Evolutionary conservation across 768 basidiomycete genomes (phyloP).

Genomic region (Glaciozyma martinii): DNA sequence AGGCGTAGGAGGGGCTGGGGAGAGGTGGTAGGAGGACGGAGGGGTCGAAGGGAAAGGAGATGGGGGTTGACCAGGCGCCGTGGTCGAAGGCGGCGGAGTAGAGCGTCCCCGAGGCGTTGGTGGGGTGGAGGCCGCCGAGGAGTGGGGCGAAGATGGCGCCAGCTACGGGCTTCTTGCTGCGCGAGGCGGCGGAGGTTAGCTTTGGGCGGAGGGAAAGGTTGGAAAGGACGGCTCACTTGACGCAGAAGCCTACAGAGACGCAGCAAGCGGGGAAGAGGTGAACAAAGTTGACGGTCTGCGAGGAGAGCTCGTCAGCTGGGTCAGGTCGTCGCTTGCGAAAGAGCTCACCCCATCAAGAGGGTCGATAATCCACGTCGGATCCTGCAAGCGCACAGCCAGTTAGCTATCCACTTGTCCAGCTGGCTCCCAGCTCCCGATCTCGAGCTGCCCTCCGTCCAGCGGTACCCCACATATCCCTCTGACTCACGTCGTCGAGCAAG

Average conservation of each 20-base stretch:
- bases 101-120: constrained; percentile 28
- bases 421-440: neutral
- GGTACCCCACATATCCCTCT: neutral
- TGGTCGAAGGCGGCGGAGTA: constrained; percentile 26
- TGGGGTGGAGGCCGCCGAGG: constrained; percentile 28
- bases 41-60: constrained; percentile 24
- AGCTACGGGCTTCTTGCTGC: constrained; percentile 31
- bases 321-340: no score
- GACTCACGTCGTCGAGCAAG: constrained; percentile 27
- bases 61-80: constrained; percentile 32
- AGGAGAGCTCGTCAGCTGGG: neutral
- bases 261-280: constrained; percentile 34
- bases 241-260: constrained; percentile 32
- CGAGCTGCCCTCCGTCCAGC: neutral
- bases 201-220: neutral
- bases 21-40: constrained; percentile 5
- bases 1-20: neutral
- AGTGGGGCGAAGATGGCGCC: constrained; percentile 33
- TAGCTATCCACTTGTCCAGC: no score
- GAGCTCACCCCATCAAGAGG: constrained; percentile 29
- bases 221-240: constrained; percentile 20
- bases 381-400: constrained; percentile 1
- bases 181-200: neutral
- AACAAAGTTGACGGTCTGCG: constrained; percentile 34
- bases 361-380: constrained; percentile 34